Conservation (phyloP, 2,329 filamentous ascomycete genomes). For the Xylaria sp. region DNA sequence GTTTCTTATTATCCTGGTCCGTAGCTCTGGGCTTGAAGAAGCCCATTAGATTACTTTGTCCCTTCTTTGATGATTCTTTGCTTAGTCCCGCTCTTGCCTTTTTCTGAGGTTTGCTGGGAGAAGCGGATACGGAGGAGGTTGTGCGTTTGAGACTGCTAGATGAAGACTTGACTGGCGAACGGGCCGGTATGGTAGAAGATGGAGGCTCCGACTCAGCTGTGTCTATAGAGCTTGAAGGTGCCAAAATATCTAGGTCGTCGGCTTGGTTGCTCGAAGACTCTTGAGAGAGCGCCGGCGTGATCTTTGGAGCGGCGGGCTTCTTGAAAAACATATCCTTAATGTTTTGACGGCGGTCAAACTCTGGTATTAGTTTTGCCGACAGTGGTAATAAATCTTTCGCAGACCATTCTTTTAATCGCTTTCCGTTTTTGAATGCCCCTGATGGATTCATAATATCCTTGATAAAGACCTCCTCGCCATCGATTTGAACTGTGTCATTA, state of each 20-base stretch:
- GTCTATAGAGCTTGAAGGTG: constrained; percentile 15
- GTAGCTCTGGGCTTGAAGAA: constrained; percentile 77
- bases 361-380: constrained; percentile 85
- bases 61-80: constrained; percentile 50
- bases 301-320: constrained; percentile 54
- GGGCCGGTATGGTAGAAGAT: constrained; percentile 27
- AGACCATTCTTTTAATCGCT: constrained; percentile 73
- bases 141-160: constrained; percentile 46
- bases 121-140: constrained; percentile 40
- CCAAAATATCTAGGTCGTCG: constrained; percentile 3
- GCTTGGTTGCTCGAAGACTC: constrained; percentile 17
- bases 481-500: constrained; percentile 67
- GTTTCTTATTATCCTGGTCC: constrained; percentile 27
- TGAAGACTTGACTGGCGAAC: constrained; percentile 38
- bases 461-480: constrained; percentile 63
- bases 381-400: constrained; percentile 74
- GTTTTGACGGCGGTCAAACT: constrained; percentile 84
- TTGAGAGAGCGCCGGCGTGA: constrained; percentile 33
- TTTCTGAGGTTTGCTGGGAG: constrained; percentile 50
- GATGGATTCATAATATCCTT: constrained; percentile 81
- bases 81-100: constrained; percentile 51
- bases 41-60: constrained; percentile 73
- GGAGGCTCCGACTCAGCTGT: constrained; percentile 38
- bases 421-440: constrained; percentile 75
- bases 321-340: constrained; percentile 94